Evolutionary conservation across 1,284 basidiomycete genomes (phyloP).

Genomic region (Xerocomus amazonicus): DNA sequence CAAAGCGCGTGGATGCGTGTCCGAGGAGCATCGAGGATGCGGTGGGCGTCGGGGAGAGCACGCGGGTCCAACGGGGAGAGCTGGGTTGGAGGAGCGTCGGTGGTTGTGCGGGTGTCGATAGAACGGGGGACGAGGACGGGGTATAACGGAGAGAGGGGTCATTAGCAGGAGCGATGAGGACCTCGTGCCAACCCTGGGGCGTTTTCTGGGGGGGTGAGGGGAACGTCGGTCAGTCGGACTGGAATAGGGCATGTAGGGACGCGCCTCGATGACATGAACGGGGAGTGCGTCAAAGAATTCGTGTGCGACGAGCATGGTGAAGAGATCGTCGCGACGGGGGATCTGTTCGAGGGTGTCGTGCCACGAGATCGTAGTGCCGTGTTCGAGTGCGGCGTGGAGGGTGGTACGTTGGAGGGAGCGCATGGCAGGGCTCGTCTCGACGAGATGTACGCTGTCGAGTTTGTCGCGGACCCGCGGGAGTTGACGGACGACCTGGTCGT

Average conservation of each 20-base stretch:
- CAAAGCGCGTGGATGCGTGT: constrained; percentile 68
- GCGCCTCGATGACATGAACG: constrained; percentile 84
- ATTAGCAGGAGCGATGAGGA: constrained; percentile 61
- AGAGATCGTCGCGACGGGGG: constrained; percentile 49
- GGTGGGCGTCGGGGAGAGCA: constrained; percentile 64
- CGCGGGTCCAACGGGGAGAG: constrained; percentile 54
- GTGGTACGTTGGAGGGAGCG: constrained; percentile 61
- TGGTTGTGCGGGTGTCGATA: not conserved
- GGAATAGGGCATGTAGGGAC: constrained; percentile 5
- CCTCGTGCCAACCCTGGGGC: constrained; percentile 81
- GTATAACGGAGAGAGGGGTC: constrained; percentile 28
- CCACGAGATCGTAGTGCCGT: constrained; percentile 58
- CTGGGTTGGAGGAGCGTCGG: not conserved
- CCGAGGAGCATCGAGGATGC: constrained; percentile 66
- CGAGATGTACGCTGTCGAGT: constrained; percentile 64
- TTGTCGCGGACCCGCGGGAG: constrained; percentile 41
- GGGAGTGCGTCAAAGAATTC: constrained; percentile 99
- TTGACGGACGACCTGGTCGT: constrained; percentile 48
- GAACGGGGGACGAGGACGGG: constrained; percentile 9
- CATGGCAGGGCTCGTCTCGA: constrained; percentile 78
- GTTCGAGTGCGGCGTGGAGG: constrained; percentile 37
- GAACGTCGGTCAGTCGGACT: not conserved
- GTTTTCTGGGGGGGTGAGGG: constrained; percentile 59
- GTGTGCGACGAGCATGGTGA: constrained; percentile 90
- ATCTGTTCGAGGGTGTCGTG: constrained; percentile 73